Evolutionary conservation across 2,329 filamentous ascomycete genomes (phyloP), one percentile per base, ranked within the genome.

Genomic region (Apiospora marii): DNA sequence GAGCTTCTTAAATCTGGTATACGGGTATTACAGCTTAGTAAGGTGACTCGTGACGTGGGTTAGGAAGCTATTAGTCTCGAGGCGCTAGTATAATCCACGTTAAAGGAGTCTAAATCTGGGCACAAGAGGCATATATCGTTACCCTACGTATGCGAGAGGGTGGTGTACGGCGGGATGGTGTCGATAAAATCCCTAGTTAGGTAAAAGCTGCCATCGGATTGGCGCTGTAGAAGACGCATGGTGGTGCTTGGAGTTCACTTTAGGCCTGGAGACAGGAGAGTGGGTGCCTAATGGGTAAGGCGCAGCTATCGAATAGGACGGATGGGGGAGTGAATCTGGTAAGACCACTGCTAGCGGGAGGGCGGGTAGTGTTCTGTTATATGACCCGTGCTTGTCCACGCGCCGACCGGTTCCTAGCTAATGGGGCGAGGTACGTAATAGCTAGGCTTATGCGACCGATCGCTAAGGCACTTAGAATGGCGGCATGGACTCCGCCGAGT

Each of bases 101-200:
- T n/a, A n/a, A n/a, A n/a, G n/a, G n/a, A n/a, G n/a, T n/a, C n/a
- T n/a, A n/a, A n/a, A n/a, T n/a, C n/a, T n/a, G n/a, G n/a, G n/a
- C n/a, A n/a, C n/a, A n/a, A n/a, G n/a, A n/a, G n/a, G n/a, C n/a
- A n/a, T n/a, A n/a, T n/a, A n/a, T 51, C 48, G 48, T 75, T 74
- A 64, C 75, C 75, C 75, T 74, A 77, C 16, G 74, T 77, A 69
- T 77, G 76, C 64, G 76, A 76, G 14, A 77, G 67, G 43, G 76
- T 76, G 46, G 74, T 73, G 67, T 77, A 76, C 6, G 73, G 73
- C 16, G 75, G 76, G 16, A 74, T 64, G 41, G 74, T 24, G 22
- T 74, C 61, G 41, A 58, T 43, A 49, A 69, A 48, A 61, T 72
- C 43, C 22, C 67, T 49, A 30, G 61, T 68, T 43, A 71, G 70